Conservation (phyloP, 129 eudicot species). For the Arctium lappa region DNA sequence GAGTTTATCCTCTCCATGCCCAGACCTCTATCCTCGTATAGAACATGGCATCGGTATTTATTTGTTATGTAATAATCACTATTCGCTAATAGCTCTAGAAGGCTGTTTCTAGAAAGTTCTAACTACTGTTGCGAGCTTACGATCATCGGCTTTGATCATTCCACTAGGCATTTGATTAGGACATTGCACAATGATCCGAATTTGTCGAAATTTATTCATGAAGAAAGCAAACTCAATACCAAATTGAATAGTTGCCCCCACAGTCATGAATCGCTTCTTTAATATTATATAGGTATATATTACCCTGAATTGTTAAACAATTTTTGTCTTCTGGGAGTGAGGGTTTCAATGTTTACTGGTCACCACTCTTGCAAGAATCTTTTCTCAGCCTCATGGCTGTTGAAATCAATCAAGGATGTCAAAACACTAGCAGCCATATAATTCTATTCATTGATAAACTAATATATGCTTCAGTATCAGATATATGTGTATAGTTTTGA, state of each 20-base stretch:
- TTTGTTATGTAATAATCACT: not conserved
- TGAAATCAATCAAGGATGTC: not conserved
- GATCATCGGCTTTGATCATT: no score
- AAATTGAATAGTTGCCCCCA: not conserved
- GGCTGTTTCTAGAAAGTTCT: not conserved
- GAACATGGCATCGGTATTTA: not conserved
- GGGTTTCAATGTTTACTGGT: not conserved
- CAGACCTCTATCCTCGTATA: not conserved
- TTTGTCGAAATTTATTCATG: not conserved
- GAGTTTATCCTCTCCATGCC: not conserved
- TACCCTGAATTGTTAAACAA: not conserved
- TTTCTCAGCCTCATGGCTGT: not conserved
- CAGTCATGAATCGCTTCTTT: not conserved
- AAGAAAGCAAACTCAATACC: not conserved
- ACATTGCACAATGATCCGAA: no score
- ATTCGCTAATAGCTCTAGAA: not conserved
- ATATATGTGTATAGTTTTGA: not conserved
- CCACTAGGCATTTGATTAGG: no score
- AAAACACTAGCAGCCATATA: not conserved
- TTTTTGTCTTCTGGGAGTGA: not conserved
- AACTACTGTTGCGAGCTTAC: not conserved
- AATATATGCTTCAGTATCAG: not conserved
- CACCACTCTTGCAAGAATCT: not conserved
- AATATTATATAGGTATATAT: no score
- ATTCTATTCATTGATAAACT: not conserved